Evolutionary conservation across 2,329 filamentous ascomycete genomes (phyloP).

Genomic region (Penicillium digitatum): DNA sequence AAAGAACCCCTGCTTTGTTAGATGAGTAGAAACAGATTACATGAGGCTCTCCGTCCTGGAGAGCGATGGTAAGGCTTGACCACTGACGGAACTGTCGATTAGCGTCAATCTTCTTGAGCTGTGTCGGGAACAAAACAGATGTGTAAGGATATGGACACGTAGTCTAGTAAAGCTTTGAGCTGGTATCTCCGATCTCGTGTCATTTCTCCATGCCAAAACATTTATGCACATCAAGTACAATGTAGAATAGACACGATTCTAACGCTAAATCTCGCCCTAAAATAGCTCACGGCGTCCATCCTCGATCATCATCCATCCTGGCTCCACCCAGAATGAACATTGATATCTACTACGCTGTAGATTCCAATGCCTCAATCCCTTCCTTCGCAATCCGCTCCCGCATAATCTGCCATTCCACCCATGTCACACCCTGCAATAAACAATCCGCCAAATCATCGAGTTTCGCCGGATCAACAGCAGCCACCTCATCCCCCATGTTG

Average conservation of each 20-base stretch:
- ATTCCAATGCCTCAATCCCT: constrained; percentile 19
- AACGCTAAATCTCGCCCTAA: not conserved
- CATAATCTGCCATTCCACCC: constrained; percentile 65
- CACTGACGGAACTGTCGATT: not conserved
- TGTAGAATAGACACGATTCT: not conserved
- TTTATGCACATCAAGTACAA: not conserved
- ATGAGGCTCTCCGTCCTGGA: not conserved
- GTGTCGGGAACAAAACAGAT: not conserved
- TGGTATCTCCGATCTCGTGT: not conserved
- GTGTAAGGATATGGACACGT: not conserved
- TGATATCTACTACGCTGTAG: not conserved
- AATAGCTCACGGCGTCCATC: not conserved
- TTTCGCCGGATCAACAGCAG: constrained; percentile 47
- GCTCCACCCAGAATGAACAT: not conserved
- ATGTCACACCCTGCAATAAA: constrained; percentile 71
- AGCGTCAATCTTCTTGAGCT: not conserved
- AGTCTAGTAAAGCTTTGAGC: not conserved
- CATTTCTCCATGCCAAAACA: not conserved
- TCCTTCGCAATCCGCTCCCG: constrained; percentile 25
- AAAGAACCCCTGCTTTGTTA: not conserved
- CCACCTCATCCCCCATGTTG: not conserved
- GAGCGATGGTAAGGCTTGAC: not conserved
- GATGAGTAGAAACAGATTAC: not conserved
- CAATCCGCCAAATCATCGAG: constrained; percentile 79
- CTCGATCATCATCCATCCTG: not conserved